These are phyloP conservation scores for Talaromyces sp. DNA, from an alignment of 2,329 filamentous ascomycete genomes.

Conservation along the genomic window DNA sequence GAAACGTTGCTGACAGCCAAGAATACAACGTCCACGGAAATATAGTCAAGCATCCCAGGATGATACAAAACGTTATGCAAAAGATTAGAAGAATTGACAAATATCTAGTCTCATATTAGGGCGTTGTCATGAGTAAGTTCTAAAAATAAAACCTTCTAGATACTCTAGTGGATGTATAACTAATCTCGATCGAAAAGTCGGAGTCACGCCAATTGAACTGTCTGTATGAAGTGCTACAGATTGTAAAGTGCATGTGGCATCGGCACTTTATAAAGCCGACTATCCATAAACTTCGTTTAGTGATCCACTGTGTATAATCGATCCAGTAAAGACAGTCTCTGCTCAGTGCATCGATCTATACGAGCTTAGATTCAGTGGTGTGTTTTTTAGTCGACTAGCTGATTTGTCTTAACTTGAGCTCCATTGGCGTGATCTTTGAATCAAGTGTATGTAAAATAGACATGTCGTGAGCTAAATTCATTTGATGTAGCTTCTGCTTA, in stretches of 20 bases:
- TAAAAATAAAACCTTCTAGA: not conserved
- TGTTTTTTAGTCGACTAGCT: no score
- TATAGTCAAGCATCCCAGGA: not conserved
- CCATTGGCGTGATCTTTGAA: not conserved
- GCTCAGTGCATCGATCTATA: not conserved
- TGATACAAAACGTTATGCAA: not conserved
- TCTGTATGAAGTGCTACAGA: not conserved
- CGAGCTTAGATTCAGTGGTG: not conserved
- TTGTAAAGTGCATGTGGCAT: not conserved
- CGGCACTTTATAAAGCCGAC: not conserved
- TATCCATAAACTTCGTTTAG: not conserved
- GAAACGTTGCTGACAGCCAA: not conserved
- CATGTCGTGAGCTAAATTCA: not conserved
- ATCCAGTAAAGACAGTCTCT: not conserved
- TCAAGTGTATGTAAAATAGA: not conserved
- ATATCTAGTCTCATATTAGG: not conserved
- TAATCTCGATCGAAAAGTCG: not conserved
- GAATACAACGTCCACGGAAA: not conserved
- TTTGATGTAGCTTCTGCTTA: not conserved
- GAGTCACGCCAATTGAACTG: not conserved
- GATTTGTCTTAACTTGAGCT: not conserved
- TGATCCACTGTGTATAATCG: not conserved
- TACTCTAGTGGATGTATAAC: not conserved
- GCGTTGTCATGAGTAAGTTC: not conserved
- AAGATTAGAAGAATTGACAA: not conserved